Percentiles rank a stretch among this genome's conserved stretches.
Evolutionary conservation across 2,329 filamentous ascomycete species (phyloP).

Genomic region (Dothistroma pini): DNA sequence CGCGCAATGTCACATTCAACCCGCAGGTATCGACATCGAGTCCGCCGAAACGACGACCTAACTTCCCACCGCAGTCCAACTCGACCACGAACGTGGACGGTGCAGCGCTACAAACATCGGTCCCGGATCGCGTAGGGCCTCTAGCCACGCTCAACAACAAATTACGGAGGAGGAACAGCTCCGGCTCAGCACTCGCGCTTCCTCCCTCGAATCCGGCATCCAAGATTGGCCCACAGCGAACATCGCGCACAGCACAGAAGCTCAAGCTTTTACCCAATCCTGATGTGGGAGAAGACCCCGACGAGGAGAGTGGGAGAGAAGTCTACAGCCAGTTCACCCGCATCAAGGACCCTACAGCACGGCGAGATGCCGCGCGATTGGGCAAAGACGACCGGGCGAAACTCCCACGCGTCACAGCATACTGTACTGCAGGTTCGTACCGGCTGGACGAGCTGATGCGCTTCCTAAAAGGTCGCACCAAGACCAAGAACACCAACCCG

Average conservation of each 20-base stretch:
- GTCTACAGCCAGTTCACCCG: slow-evolving; percentile 97
- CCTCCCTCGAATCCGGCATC: slow-evolving; percentile 43
- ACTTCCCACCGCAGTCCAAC: slow-evolving; percentile 33
- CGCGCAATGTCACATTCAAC: slow-evolving; percentile 73
- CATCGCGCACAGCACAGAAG: slow-evolving; percentile 93
- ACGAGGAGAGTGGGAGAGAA: slow-evolving; percentile 90
- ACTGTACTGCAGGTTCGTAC: slow-evolving; percentile 91
- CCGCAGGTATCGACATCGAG: slow-evolving; percentile 52
- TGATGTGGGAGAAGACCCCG: slow-evolving; percentile 70
- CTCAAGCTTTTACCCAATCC: slow-evolving; percentile 94
- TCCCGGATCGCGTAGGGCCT: slow-evolving; percentile 53
- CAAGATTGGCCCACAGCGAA: slow-evolving; percentile 92
- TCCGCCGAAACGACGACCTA: slow-evolving; percentile 35
- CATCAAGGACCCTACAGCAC: slow-evolving; percentile 92
- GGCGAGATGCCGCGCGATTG: slow-evolving; percentile 84
- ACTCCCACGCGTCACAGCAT: slow-evolving; percentile 88
- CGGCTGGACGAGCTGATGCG: slow-evolving; percentile 84
- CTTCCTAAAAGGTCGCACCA: slow-evolving; percentile 81
- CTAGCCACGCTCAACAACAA: slow-evolving; percentile 83
- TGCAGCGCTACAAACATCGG: slow-evolving; percentile 32
- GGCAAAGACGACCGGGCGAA: slow-evolving; percentile 89
- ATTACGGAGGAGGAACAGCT: slow-evolving; percentile 79
- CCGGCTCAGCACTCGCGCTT: slow-evolving; percentile 56
- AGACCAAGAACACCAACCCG: slow-evolving; percentile 73
- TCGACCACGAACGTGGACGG: slow-evolving; percentile 1